Evolutionary conservation across 352 stramenopile species (phyloP).

Genomic region (Globisporangium lucens): DNA sequence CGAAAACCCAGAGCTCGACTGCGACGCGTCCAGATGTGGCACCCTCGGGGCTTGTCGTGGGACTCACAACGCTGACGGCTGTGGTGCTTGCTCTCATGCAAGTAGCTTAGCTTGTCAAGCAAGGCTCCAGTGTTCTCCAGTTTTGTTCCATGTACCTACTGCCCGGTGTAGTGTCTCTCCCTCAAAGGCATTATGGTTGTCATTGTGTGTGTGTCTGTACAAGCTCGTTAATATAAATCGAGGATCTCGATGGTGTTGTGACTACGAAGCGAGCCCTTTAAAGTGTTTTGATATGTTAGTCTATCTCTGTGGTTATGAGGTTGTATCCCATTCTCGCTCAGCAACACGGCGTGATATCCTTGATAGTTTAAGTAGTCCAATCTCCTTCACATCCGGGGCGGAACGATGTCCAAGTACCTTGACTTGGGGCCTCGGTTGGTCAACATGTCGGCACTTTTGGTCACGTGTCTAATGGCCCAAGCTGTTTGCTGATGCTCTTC

Average conservation of each 20-base stretch:
- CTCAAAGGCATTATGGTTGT: no score
- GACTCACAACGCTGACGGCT: not conserved
- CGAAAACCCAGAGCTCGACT: conserved; percentile 19
- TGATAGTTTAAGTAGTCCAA: no score
- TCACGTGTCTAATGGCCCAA: not conserved
- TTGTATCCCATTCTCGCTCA: no score
- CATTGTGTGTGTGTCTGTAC: not conserved
- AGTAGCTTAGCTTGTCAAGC: not conserved
- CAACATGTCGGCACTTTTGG: no score
- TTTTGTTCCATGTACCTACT: not conserved
- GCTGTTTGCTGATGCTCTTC: not conserved
- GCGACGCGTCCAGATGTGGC: not conserved
- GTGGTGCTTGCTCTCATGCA: not conserved
- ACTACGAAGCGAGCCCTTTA: not conserved
- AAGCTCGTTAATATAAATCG: conserved; percentile 5
- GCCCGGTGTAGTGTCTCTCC: no score
- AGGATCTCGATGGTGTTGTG: not conserved
- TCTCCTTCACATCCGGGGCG: no score
- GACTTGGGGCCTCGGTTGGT: not conserved
- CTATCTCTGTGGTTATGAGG: no score
- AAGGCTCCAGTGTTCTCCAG: not conserved
- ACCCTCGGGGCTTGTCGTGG: not conserved
- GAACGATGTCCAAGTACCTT: not conserved
- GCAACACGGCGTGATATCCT: no score
- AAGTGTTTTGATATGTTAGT: not conserved